A percentile compares a stretch with the other conserved stretches of the same genome.
phyloP scores from a whole-genome alignment of 768 basidiomycete genomes.

The Serpula lacrymans region DNA sequence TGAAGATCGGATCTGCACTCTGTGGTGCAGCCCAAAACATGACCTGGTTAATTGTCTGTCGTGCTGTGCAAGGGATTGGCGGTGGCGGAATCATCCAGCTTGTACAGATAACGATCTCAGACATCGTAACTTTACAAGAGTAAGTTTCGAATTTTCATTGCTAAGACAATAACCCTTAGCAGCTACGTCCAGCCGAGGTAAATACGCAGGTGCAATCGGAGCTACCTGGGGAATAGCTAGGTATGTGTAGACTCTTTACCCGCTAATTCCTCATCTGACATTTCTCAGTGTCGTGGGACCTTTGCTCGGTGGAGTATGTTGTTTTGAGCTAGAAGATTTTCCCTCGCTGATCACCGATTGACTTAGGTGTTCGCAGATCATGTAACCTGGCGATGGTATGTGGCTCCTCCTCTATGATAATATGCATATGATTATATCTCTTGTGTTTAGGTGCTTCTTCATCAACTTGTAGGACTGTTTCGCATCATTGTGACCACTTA shows the following conservation, averaged over 20 bases:
- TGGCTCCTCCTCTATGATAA: slow-evolving; percentile 5
- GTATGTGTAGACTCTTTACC: slow-evolving; percentile 12
- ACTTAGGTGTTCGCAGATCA: slow-evolving; percentile 31
- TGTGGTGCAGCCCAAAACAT: slow-evolving; percentile 44
- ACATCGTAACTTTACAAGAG: slow-evolving; percentile 35
- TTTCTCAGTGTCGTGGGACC: slow-evolving; percentile 38
- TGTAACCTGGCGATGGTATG: slow-evolving; percentile 38
- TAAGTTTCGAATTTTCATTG: slow-evolving; percentile 11
- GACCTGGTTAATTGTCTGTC: slow-evolving; percentile 37
- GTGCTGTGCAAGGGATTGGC: slow-evolving; percentile 43
- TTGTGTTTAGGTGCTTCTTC: slow-evolving; percentile 28
- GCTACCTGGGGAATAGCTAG: slow-evolving; percentile 40
- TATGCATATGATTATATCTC: slow-evolving; percentile 2
- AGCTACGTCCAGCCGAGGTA: slow-evolving; percentile 29
- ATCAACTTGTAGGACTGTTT: slow-evolving; percentile 31
- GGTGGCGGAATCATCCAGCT: slow-evolving; percentile 37
- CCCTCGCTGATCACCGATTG: too few relatives aligned
- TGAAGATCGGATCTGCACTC: slow-evolving; percentile 33
- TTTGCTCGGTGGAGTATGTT: slow-evolving; percentile 34
- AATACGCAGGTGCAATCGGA: slow-evolving; percentile 34
- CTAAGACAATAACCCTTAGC: not conserved
- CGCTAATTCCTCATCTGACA: not conserved
- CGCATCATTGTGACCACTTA: not conserved
- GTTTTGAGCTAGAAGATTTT: not conserved
- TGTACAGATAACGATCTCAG: slow-evolving; percentile 35